Conservation (phyloP, 1,284 basidiomycete genomes). For the Cutaneotrichosporon mucoides region DNA sequence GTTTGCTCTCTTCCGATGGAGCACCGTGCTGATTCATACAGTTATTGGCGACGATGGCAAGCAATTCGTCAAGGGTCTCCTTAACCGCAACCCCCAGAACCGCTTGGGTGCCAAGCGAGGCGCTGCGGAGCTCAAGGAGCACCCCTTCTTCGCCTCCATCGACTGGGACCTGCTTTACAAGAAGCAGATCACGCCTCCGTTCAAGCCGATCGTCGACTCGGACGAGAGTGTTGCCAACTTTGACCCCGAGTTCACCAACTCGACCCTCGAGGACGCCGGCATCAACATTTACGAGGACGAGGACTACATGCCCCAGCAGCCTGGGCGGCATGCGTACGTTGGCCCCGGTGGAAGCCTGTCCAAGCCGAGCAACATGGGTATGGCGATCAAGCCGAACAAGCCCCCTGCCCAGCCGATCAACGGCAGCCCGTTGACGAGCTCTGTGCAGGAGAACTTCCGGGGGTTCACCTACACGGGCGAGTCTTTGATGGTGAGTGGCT, state of each 20-base stretch:
- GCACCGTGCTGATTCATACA: neutral
- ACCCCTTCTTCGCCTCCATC: slow-evolving; percentile 88
- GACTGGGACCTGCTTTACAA: slow-evolving; percentile 81
- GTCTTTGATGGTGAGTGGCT: slow-evolving; percentile 56
- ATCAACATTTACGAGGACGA: slow-evolving; percentile 59
- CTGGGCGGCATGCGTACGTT: slow-evolving; percentile 43
- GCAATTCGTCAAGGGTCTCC: slow-evolving; percentile 96
- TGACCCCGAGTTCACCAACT: slow-evolving; percentile 89
- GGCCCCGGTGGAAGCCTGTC: slow-evolving; percentile 46
- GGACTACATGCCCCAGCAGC: slow-evolving; percentile 22
- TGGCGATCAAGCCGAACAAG: slow-evolving; percentile 45
- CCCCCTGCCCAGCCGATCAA: slow-evolving; percentile 27
- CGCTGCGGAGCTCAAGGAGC: slow-evolving; percentile 90
- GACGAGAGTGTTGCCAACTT: slow-evolving; percentile 98
- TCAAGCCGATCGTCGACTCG: slow-evolving; percentile 96
- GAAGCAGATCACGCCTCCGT: slow-evolving; percentile 93
- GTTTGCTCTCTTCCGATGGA: no score
- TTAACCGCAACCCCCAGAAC: slow-evolving; percentile 97
- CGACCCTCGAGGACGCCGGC: slow-evolving; percentile 51
- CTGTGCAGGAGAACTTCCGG: slow-evolving; percentile 89
- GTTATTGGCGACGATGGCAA: slow-evolving; percentile 96
- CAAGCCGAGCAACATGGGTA: slow-evolving; percentile 32
- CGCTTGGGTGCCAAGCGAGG: slow-evolving; percentile 88
- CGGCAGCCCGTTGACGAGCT: slow-evolving; percentile 71
- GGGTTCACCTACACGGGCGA: slow-evolving; percentile 87